Base-by-base conservation (phyloP, 2,329 filamentous ascomycete species). In the Aureobasidium uvarum region DNA sequence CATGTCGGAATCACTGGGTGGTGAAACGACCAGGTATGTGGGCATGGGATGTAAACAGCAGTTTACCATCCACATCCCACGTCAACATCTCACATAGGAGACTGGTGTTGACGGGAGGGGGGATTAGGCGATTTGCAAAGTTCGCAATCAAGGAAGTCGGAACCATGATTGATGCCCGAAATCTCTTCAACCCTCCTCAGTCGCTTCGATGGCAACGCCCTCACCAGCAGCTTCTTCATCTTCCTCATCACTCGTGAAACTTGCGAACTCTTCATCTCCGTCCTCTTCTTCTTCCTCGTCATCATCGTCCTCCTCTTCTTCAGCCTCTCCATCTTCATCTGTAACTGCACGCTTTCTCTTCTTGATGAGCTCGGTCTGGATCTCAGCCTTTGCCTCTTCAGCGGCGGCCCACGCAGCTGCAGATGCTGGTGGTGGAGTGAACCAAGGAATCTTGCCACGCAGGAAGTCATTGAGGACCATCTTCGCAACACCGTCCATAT, bases 401-500 rank as follows among this genome's bases (percentile, higher is more conserved):
- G 75, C 72, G n/a, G 77, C 79, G 38, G 81, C 38, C 85, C 83
- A 7, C 80, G 80, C 11, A 79, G 81, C 16, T 72, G 70, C 56
- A 36, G 56, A 46, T 38, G 56, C 56, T 1, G 93, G 92, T 11
- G 92, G 88, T 10, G 92, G 87, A 0, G 91, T 95, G 74, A 92
- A 99, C 95, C 96, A 99, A 1, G 95, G 95, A 31, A 98, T 91
- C 78, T 94, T 97, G 65, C 95, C 95, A 69, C 95, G 83, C 73
- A 98, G 86, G 75, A 98, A 99, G 74, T 99, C 95, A 72, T 96
- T 98, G 67, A 99, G 80, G 0, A 99, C 90, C 87, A 96, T 96
- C 78, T 96, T 96, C 1, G 95, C 95, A 55, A 96, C 92, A 72
- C 93, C 92, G 72, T 98, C 94, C 64, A 97, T 80, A 76, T 99